phyloP scores from a whole-genome alignment of 2,329 filamentous ascomycete genomes.

The Microdochium paspali region DNA sequence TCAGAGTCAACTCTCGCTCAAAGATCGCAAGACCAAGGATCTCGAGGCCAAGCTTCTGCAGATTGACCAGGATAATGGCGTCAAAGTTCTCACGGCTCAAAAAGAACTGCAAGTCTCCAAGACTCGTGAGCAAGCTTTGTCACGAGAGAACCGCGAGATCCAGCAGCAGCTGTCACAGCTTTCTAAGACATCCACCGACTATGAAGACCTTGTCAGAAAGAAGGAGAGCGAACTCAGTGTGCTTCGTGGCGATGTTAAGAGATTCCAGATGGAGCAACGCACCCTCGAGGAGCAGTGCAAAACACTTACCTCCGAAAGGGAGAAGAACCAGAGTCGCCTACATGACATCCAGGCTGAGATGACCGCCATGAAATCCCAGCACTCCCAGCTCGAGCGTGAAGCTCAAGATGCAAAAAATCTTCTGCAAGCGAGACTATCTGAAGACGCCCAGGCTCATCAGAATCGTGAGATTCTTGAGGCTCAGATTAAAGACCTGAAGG shows the following conservation, averaged over 20 bases:
- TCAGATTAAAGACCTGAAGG: slow-evolving; percentile 81
- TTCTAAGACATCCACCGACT: slow-evolving; percentile 85
- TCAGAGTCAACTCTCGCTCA: slow-evolving; percentile 78
- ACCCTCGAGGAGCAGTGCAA: slow-evolving; percentile 72
- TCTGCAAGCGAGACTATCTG: slow-evolving; percentile 79
- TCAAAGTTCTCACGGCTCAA: slow-evolving; percentile 68
- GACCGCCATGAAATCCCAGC: slow-evolving; percentile 77
- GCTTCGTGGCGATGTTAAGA: slow-evolving; percentile 75
- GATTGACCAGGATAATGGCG: slow-evolving; percentile 78
- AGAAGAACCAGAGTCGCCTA: slow-evolving; percentile 65
- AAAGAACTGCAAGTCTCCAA: slow-evolving; percentile 73
- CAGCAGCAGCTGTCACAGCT: slow-evolving; percentile 80
- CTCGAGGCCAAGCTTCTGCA: slow-evolving; percentile 76
- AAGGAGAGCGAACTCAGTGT: slow-evolving; percentile 91
- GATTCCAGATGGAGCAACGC: slow-evolving; percentile 71
- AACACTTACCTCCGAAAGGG: slow-evolving; percentile 63
- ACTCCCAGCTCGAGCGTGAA: slow-evolving; percentile 77
- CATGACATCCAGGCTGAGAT: slow-evolving; percentile 82
- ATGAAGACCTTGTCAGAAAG: slow-evolving; percentile 83
- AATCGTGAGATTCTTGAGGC: slow-evolving; percentile 75
- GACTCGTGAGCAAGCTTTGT: slow-evolving; percentile 64
- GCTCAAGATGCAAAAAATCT: slow-evolving; percentile 79
- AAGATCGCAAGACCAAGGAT: slow-evolving; percentile 83
- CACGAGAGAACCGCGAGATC: slow-evolving; percentile 72
- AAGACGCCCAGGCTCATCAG: slow-evolving; percentile 77